phyloP scores from a whole-genome alignment of 495 filamentous ascomycete genomes.

The Pyrenopolyporus hunteri region DNA sequence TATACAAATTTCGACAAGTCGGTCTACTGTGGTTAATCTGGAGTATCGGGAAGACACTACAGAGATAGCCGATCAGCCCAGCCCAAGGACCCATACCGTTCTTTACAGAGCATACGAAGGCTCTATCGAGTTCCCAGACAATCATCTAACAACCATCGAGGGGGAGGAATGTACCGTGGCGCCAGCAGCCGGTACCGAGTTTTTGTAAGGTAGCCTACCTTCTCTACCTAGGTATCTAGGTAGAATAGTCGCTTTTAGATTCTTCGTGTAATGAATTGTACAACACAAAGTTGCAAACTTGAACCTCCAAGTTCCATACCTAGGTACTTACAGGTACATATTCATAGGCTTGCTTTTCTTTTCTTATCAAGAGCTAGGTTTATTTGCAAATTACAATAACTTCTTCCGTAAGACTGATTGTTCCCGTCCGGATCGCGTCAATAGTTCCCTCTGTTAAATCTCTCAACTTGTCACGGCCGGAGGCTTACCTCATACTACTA shows the following conservation, averaged over 20 bases:
- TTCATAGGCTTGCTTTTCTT: no score
- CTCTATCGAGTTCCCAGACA: background rate
- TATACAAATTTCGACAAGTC: background rate
- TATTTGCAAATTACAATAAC: no score
- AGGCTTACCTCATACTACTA: background rate
- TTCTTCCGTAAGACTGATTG: no score
- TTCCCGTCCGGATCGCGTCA: no score
- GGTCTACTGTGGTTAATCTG: no score
- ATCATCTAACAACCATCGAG: background rate
- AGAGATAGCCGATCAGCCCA: no score
- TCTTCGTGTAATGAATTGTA: constrained; percentile 2
- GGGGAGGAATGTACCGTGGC: background rate
- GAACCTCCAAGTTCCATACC: no score
- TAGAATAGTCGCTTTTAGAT: background rate
- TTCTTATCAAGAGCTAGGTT: no score
- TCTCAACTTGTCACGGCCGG: no score
- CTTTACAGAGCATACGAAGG: background rate
- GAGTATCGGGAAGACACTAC: no score
- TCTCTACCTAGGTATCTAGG: background rate
- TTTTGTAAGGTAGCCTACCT: background rate
- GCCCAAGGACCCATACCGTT: background rate
- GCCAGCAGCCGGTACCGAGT: background rate
- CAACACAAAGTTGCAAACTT: background rate
- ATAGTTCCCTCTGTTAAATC: no score
- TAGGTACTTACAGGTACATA: no score